Base-by-base conservation (phyloP, 2,329 filamentous ascomycete species). In the Penicillium olsonii region DNA sequence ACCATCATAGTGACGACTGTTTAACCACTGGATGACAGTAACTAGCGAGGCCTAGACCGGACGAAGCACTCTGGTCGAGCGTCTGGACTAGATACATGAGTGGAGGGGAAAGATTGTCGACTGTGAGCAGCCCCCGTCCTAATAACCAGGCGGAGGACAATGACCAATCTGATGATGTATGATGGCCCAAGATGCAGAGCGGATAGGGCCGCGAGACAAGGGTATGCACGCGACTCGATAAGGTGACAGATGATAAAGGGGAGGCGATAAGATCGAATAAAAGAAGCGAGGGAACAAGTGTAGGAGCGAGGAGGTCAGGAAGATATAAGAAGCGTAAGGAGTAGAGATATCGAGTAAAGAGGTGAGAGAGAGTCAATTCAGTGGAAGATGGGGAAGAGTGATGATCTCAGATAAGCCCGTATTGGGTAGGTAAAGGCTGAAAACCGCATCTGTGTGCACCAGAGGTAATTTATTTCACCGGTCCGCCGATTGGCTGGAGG, bases 11-110 rank as follows among this genome's bases (percentile, higher is more conserved):
- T 56, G 45, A 46, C 33, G 47, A 41, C 33, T 45, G 35, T 40
- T 18, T 68, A 54, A 60, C 53, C 49, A 45, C 53, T 56, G 43
- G 46, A 48, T 5, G 48, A 44, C 49, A 37, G 50, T 54, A 52
- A 42, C 31, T 50, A 40, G 35, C 35, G 52, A 54, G 55, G 47
- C 48, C 50, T 56, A 55, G 50, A 63, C 69, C 69, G 45, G 68
- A 64, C 20, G 67, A 72, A 65, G 69, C 68, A 63, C 68, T 71
- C 56, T 70, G 68, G 48, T 72, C 68, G 56, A 71, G 66, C 6
- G 51, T 62, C 60, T 71, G 68, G 41, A 52, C 67, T 61, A 72
- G 67, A 68, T 69, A 72, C 69, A 72, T 72, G 60, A 63, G 64
- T 66, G 51, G 37, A 43, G 24, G 35, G 19, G 17, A 37, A 33